These are phyloP conservation scores for Phytophthora rubi DNA, from an alignment of 352 stramenopile species.

Conservation along the genomic window DNA sequence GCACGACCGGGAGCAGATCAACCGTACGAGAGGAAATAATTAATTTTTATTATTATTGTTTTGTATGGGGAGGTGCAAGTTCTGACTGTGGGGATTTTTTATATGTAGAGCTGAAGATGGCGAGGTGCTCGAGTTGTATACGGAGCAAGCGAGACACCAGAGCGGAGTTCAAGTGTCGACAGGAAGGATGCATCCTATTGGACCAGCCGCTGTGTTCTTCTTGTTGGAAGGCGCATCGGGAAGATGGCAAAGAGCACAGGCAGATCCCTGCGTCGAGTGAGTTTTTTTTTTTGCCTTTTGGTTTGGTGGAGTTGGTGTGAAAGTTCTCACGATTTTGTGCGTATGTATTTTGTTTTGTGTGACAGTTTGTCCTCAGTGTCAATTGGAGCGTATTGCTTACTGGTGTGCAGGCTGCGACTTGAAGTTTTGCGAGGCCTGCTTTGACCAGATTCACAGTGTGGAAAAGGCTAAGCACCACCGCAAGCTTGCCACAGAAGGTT, in stretches of 20 bases:
- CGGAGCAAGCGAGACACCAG: constrained; percentile 7
- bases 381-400: constrained; percentile 44
- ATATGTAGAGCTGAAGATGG: constrained; percentile 32
- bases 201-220: constrained; percentile 22
- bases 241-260: constrained; percentile 25
- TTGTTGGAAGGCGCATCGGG: constrained; percentile 36
- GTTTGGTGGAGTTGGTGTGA: too few species aligned
- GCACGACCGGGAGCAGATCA: constrained; percentile 36
- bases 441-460: constrained; percentile 55
- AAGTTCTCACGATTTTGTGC: not conserved
- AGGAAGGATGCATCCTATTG: constrained; percentile 25
- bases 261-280: constrained; percentile 38
- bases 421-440: constrained; percentile 69
- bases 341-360: constrained; percentile 7
- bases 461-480: constrained; percentile 38
- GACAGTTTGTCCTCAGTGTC: constrained; percentile 70
- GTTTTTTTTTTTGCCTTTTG: constrained; percentile 7
- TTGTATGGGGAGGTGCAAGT: not conserved
- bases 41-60: not conserved
- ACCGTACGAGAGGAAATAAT: constrained; percentile 21
- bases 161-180: constrained; percentile 32
- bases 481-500: constrained; percentile 54
- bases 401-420: constrained; percentile 72
- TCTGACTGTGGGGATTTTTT: not conserved
- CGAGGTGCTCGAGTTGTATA: constrained; percentile 32